These are phyloP conservation scores for Aegilops sharonensis DNA, from an alignment of 176 grass and related monocot species.

Conservation along the genomic window DNA sequence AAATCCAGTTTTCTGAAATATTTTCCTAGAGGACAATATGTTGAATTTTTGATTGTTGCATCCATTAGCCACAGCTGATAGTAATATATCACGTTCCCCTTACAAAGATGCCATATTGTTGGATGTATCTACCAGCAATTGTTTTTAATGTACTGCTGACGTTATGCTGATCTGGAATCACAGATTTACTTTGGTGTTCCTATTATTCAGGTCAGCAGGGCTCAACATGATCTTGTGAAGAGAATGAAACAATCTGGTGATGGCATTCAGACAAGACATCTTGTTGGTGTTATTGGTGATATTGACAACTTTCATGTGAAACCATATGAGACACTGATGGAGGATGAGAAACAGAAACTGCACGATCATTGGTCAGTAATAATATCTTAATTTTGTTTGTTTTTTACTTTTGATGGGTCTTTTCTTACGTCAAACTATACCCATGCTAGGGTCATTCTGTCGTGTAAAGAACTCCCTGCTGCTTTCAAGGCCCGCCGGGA, in stretches of 20 bases:
- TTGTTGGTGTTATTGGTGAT: slow-evolving; percentile 39
- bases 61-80: background rate
- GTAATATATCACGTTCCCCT: background rate
- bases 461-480: slow-evolving; percentile 39
- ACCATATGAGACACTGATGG: slow-evolving; percentile 33
- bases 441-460: slow-evolving; percentile 34
- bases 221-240: slow-evolving; percentile 39
- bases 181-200: background rate
- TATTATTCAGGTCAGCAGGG: slow-evolving; percentile 35
- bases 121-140: background rate
- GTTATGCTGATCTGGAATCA: background rate
- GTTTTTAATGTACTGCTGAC: background rate
- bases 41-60: background rate
- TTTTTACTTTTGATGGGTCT: background rate
- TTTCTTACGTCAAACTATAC: slow-evolving; percentile 7
- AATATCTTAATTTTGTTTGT: slow-evolving; percentile 5
- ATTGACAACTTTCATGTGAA: slow-evolving; percentile 38
- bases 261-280: slow-evolving; percentile 41
- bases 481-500: slow-evolving; percentile 10
- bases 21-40: background rate
- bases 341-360: slow-evolving; percentile 40
- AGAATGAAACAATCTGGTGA: slow-evolving; percentile 46
- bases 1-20: background rate
- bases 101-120: background rate
- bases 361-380: slow-evolving; percentile 41